Evolutionary conservation across 495 filamentous ascomycete species (phyloP), one percentile per base, ranked within the genome.

Genomic region (Endocarpon pusillum): DNA sequence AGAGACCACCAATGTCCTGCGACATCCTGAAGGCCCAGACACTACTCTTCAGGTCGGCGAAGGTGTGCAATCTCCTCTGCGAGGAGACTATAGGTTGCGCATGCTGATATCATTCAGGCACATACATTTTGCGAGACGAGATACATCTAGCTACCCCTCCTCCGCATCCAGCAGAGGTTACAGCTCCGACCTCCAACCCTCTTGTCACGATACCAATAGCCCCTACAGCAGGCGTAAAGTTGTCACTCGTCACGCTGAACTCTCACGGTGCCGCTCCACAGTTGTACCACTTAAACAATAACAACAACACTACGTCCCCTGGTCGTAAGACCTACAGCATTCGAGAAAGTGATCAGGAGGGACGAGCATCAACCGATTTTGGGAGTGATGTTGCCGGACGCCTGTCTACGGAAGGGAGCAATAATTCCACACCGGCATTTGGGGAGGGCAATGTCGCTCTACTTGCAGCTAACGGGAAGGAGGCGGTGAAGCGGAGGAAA

Each of bases 131-230:
- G 14, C 73, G 76, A 52, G 87, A 96, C 52, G 79, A 91, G 48
- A 62, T 97, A 21, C 79, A 81, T 37, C 77, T 97, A 20, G 87
- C 89, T 28, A 94, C 85, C 36, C 87, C 89, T 35, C 89, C 84
- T 36, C 84, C 91, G 3, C 87, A 96, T 53, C 87, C 87, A 18
- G 86, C 84, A 34, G 91, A 96, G 62, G 75, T 81, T 21, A 85
- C 82, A 4, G 57, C 82, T 16, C 54, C 73, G 41, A 94, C 84
- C 51, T 73, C 78, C 8, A 97, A 96, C 46, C 87, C 87, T 23
- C 73, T 96, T 24, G 77, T 81, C 22, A 93, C 86, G 2, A 75
- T 71, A 11, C 78, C 81, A 18, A 67, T 70, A 21, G 81, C 85
- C 8, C 81, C 80, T 9, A 86, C 78, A 19, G 62, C 73, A 3